Conservation (phyloP, 2,329 filamentous ascomycete genomes). For the Xylaria sp. region DNA sequence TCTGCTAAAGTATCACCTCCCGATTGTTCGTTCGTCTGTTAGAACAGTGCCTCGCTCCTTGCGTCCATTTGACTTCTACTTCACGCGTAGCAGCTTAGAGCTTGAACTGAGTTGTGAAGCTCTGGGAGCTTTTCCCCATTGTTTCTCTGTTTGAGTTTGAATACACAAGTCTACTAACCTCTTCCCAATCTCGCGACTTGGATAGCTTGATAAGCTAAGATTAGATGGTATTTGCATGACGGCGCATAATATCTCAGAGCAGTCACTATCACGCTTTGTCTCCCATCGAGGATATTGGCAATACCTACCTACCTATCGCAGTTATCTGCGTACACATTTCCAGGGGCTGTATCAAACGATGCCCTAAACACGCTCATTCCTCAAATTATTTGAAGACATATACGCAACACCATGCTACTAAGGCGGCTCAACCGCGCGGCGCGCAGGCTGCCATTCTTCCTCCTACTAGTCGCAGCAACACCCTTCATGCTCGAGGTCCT, state of each 20-base stretch:
- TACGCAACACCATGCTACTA: slow-evolving; percentile 43
- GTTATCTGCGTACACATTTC: neutral
- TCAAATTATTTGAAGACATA: slow-evolving; percentile 1
- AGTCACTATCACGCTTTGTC: neutral
- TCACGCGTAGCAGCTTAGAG: neutral
- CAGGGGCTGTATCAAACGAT: slow-evolving; percentile 35
- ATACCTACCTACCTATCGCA: slow-evolving; percentile 8
- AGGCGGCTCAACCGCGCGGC: slow-evolving; percentile 50
- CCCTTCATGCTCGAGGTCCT: slow-evolving; percentile 51
- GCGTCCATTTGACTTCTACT: neutral
- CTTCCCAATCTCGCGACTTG: neutral
- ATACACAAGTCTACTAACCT: no score
- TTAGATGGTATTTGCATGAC: neutral
- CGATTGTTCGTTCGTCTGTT: slow-evolving; percentile 10
- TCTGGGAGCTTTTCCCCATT: neutral
- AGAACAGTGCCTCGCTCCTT: slow-evolving; percentile 8
- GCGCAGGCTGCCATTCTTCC: slow-evolving; percentile 48
- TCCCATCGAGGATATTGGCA: neutral
- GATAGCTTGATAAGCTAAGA: neutral
- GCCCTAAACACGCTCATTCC: slow-evolving; percentile 31
- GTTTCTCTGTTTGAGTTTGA: neutral
- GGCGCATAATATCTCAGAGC: neutral
- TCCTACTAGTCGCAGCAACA: slow-evolving; percentile 48
- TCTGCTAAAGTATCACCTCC: slow-evolving; percentile 3
- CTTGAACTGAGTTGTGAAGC: neutral